Conservation (phyloP, 768 basidiomycete species). For the Kondoa subrosea region DNA sequence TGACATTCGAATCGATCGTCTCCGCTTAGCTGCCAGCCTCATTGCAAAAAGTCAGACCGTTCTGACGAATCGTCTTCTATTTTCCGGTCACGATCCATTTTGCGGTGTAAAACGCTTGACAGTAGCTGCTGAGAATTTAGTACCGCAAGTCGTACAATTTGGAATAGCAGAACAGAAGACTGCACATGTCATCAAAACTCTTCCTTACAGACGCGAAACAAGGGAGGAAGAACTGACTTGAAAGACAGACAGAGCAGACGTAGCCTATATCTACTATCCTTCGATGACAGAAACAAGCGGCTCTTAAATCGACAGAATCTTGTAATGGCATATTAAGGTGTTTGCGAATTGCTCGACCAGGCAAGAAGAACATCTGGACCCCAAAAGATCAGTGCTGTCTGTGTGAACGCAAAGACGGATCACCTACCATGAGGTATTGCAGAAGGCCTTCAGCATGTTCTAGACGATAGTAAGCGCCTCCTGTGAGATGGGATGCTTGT, state of each 20-base stretch:
- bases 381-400: not conserved
- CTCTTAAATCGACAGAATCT: constrained; percentile 88
- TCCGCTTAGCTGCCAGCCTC: no score
- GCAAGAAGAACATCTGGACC: constrained; percentile 64
- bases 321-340: constrained; percentile 72
- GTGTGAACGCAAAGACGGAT: not conserved
- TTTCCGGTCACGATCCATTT: no score
- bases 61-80: no score
- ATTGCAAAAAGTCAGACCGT: no score
- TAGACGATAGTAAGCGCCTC: constrained; percentile 77
- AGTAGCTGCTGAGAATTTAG: constrained; percentile 22
- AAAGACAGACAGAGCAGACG: constrained; percentile 95
- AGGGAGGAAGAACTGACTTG: constrained; percentile 44
- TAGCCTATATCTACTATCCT: constrained; percentile 90
- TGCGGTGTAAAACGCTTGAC: not conserved
- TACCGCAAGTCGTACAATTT: constrained; percentile 26
- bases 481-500: constrained; percentile 88
- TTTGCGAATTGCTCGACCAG: constrained; percentile 53
- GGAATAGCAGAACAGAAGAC: constrained; percentile 27
- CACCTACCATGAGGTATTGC: constrained; percentile 66
- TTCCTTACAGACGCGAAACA: not conserved
- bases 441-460: constrained; percentile 66
- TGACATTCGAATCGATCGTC: no score
- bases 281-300: constrained; percentile 98
- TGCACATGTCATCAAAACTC: constrained; percentile 5